Percentiles rank a stretch among this genome's conserved stretches.
phyloP scores from a whole-genome alignment of 2,329 filamentous ascomycete genomes.

The Sordariomycetes sp. region DNA sequence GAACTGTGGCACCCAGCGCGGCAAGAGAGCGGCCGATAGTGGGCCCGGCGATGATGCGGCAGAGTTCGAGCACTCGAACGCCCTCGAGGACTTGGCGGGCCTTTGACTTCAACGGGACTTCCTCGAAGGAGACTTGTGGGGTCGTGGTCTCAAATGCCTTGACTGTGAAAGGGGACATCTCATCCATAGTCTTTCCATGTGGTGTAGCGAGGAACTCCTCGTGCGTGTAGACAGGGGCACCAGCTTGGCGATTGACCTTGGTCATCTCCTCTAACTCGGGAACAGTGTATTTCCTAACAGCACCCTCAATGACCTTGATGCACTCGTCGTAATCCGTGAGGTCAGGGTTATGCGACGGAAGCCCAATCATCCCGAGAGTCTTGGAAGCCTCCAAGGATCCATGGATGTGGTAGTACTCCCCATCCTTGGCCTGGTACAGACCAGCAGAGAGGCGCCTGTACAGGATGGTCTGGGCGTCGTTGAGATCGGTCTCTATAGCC shows the following conservation, averaged over 20 bases:
- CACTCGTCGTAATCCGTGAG: constrained; percentile 46
- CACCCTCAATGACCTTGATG: constrained; percentile 43
- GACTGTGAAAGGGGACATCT: constrained; percentile 33
- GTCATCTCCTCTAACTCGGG: constrained; percentile 47
- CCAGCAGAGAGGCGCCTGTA: constrained; percentile 64
- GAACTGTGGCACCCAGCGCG: constrained; percentile 63
- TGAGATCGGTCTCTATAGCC: constrained; percentile 52
- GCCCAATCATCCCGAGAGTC: constrained; percentile 56
- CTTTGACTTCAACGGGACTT: not conserved
- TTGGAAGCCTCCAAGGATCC: constrained; percentile 60
- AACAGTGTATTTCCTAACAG: constrained; percentile 39
- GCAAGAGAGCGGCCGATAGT: constrained; percentile 56
- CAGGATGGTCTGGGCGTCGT: constrained; percentile 55
- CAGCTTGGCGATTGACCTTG: constrained; percentile 40
- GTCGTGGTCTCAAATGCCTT: constrained; percentile 34
- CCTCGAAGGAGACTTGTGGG: constrained; percentile 26
- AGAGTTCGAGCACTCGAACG: constrained; percentile 61
- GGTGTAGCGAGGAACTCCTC: constrained; percentile 43
- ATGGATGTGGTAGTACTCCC: constrained; percentile 64
- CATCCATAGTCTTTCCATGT: constrained; percentile 15
- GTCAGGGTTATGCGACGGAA: constrained; percentile 47
- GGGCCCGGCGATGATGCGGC: constrained; percentile 65
- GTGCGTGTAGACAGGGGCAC: constrained; percentile 43
- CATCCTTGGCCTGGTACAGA: constrained; percentile 52
- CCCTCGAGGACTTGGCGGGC: constrained; percentile 31